Percentiles rank a stretch among this genome's conserved stretches.
Conservation (phyloP, 1,139 yeast genomes). For the Saccharomycopsis hybrid region DNA sequence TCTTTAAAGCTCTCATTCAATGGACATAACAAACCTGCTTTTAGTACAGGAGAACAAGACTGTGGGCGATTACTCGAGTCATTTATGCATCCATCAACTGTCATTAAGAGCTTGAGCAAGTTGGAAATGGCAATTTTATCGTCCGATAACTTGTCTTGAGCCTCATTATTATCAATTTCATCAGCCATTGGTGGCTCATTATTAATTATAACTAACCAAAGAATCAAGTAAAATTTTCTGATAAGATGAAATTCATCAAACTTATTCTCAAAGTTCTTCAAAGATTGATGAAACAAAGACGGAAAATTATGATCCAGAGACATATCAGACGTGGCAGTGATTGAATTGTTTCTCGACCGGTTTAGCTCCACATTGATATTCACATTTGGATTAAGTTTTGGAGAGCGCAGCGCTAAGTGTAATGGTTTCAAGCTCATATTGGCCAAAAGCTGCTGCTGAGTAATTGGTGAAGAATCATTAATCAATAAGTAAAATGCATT, state of each 20-base stretch:
- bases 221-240: conserved; percentile 9
- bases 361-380: background rate
- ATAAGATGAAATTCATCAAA: conserved; percentile 11
- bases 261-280: background rate
- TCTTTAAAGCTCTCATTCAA: too few species aligned
- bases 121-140: background rate
- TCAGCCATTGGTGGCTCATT: conserved; percentile 4
- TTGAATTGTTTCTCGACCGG: too few species aligned
- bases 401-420: conserved; percentile 7
- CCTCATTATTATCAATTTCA: background rate
- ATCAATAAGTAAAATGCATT: background rate
- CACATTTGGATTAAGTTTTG: background rate
- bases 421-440: conserved; percentile 9
- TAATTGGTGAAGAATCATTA: background rate
- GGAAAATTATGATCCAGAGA: background rate
- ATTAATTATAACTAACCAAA: conserved; percentile 6
- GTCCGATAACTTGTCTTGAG: background rate
- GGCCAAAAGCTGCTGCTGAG: background rate
- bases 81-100: too few species aligned
- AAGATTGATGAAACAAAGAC: background rate
- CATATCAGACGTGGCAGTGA: too few species aligned
- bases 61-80: too few species aligned
- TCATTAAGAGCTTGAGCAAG: too few species aligned
- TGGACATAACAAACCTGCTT: too few species aligned
- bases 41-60: too few species aligned